Base-by-base conservation (phyloP, 202 grass and related monocot species). In the Eragrostis tef region DNA sequence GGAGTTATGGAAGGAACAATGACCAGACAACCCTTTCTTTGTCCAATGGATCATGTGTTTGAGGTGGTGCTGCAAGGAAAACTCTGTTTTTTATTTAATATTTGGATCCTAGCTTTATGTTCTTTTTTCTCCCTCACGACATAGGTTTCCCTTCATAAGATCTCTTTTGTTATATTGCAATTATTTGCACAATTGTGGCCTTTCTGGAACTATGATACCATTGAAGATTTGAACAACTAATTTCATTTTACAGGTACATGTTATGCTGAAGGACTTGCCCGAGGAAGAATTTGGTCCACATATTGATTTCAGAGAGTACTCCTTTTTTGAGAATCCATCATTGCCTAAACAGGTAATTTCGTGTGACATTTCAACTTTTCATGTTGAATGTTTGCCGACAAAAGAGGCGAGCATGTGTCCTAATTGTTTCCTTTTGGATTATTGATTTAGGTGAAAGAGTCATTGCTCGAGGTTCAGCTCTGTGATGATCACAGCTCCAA, bases 11-110 rank as follows among this genome's bases (percentile, higher is more conserved):
- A 96, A 78, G 93, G 96, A 71, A 93, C 96, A 78, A 41, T 99
- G 80, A 99, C 96, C 19, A 92, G 87, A 67, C 93, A 96, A 76
- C 96, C 96, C 86, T 96, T 99, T 90, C 78, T 99, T 25, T 99
- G 96, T 70, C 93, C 96, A 39, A 96, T 96, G 96, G 96, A 99
- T 78, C 96, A 99, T 88, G 74, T 99, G 66, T 96, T 99, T 87
- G 91, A 99, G 96, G 96, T 99, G 87, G 22, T 80, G 79, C 42
- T 51, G 45, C 24, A 24, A 70, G 20, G 46, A 80, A 71, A 51
- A 6, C 5, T 50, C 6, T 53, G 15, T 67, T 17, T 59, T 29
- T 31, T 31, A 12, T 56, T n/a, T n/a, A n/a, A 46, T 11, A 56
- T 31, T 31, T 70, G 0, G 21, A 57, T 50, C n/a, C 13, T 34